phyloP scores from a whole-genome alignment of 1,284 basidiomycete species.

The Stygiomarasmius scandens region DNA sequence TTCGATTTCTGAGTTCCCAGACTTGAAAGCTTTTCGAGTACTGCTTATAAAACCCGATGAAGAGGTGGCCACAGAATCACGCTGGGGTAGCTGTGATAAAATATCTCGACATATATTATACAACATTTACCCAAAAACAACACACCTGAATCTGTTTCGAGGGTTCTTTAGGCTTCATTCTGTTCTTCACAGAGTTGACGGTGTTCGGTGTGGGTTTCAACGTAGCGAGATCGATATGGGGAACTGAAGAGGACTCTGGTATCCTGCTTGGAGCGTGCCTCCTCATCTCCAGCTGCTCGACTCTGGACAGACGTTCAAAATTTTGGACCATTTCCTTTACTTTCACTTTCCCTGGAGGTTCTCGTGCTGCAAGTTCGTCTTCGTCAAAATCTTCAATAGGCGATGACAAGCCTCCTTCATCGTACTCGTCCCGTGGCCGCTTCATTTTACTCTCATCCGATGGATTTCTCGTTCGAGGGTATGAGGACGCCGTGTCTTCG shows the following conservation, averaged over 20 bases:
- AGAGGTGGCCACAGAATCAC: not conserved
- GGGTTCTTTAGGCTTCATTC: conserved; percentile 2
- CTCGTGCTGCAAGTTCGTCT: not conserved
- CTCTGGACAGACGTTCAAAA: not conserved
- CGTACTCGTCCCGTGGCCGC: conserved; percentile 2
- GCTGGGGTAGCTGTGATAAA: not conserved
- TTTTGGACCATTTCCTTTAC: not conserved
- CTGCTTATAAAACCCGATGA: not conserved
- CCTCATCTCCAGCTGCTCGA: not conserved
- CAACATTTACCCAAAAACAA: not conserved
- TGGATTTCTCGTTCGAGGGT: not conserved
- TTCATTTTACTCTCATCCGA: conserved; percentile 1
- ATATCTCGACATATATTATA: not conserved
- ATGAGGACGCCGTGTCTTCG: not conserved
- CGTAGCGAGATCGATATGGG: not conserved
- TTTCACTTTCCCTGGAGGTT: not conserved
- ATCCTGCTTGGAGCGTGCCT: not conserved
- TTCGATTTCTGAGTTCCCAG: too few species aligned
- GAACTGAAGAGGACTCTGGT: not conserved
- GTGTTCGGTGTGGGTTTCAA: not conserved
- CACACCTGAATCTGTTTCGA: not conserved
- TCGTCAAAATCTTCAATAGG: conserved; percentile 1
- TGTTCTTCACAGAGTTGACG: not conserved
- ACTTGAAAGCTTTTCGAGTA: not conserved
- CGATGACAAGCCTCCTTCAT: not conserved